A percentile compares a stretch with the other conserved stretches of the same genome.
These are phyloP conservation scores for Talaromyces amestolkiae DNA, from an alignment of 2,329 filamentous ascomycete species.

Conservation along the genomic window DNA sequence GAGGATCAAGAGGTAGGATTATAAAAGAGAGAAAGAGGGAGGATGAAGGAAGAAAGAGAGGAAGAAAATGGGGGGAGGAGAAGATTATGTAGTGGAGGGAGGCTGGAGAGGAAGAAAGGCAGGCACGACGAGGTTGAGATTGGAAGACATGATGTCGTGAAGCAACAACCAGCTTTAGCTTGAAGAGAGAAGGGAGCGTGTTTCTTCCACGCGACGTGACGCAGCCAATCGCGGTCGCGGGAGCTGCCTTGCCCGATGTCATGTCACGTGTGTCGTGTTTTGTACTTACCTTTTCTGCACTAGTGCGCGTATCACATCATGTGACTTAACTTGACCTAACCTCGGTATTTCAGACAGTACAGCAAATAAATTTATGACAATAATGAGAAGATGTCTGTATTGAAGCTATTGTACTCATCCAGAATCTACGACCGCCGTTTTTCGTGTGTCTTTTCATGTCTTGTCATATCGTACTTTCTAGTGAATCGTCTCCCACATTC, in stretches of 20 bases:
- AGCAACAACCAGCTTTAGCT: conserved; percentile 8
- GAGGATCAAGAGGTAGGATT: conserved; percentile 2
- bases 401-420: background rate
- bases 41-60: conserved; percentile 7
- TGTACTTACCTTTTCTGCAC: background rate
- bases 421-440: background rate
- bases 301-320: background rate
- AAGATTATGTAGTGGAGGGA: conserved; percentile 19
- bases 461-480: background rate
- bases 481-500: background rate
- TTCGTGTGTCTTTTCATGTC: conserved; percentile 4
- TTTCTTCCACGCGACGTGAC: conserved; percentile 38
- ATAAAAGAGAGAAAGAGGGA: conserved; percentile 1
- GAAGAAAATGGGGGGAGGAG: background rate
- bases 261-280: conserved; percentile 12
- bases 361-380: too few species aligned
- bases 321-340: background rate
- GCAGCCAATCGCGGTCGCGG: conserved; percentile 35
- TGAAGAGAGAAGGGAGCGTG: conserved; percentile 26
- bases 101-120: conserved; percentile 24
- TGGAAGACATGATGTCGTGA: conserved; percentile 9
- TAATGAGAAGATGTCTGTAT: background rate
- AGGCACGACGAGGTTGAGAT: conserved; percentile 22
- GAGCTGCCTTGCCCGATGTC: background rate
- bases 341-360: background rate